Evolutionary conservation across 495 filamentous ascomycete genomes (phyloP).

Genomic region (Trichodelitschia bisporula): DNA sequence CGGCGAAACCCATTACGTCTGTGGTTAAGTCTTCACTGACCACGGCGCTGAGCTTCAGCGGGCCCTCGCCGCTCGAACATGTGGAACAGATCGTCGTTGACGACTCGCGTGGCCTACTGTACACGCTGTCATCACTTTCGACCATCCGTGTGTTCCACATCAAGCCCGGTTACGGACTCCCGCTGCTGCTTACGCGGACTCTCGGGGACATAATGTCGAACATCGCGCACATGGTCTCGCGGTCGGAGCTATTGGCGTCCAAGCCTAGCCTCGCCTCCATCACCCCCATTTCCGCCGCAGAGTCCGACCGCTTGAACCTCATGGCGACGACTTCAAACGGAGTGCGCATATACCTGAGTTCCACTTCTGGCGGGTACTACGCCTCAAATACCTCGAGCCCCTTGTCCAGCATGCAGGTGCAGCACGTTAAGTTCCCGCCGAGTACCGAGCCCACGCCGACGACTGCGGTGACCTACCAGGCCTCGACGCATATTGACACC

Average conservation of each 20-base stretch:
- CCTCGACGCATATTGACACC: constrained; percentile 16
- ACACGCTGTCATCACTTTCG: constrained; percentile 66
- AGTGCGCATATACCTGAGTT: constrained; percentile 76
- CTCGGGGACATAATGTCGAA: constrained; percentile 30
- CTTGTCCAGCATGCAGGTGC: constrained; percentile 89
- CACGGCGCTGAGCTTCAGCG: constrained; percentile 21
- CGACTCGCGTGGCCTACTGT: constrained; percentile 66
- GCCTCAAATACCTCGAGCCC: constrained; percentile 31
- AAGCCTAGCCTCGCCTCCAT: constrained; percentile 50
- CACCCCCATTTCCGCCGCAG: constrained; percentile 53
- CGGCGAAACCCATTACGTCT: constrained; percentile 44
- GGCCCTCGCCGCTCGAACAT: constrained; percentile 26
- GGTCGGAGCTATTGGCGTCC: constrained; percentile 38
- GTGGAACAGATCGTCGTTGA: constrained; percentile 62
- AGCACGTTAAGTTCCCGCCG: constrained; percentile 86
- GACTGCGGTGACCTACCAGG: constrained; percentile 11
- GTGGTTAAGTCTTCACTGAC: constrained; percentile 38
- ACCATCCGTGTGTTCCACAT: constrained; percentile 75
- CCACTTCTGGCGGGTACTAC: constrained; percentile 52
- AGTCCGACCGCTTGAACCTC: constrained; percentile 64
- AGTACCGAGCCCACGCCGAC: constrained; percentile 11
- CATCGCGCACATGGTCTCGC: constrained; percentile 58
- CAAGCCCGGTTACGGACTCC: constrained; percentile 25
- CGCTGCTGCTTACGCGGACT: constrained; percentile 29
- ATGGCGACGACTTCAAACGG: constrained; percentile 80